Base-by-base conservation (phyloP, 1,284 basidiomycete species). In the Pseudozyma sp. region DNA sequence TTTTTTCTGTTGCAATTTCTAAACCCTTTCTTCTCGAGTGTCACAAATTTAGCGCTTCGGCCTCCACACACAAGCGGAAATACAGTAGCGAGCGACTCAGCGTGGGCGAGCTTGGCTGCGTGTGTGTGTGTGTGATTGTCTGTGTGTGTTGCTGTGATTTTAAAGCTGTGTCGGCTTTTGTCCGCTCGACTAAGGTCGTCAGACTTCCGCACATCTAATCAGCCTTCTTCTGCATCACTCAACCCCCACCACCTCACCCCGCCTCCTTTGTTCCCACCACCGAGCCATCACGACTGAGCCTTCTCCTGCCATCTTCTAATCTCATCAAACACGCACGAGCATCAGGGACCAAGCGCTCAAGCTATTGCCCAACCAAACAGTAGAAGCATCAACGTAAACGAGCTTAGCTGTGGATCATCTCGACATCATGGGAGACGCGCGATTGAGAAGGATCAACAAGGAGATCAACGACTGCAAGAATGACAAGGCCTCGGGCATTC, bases 401-500 rank as follows among this genome's bases (percentile, higher is more conserved):
- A 51, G n/a, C 52, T 16, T 1, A 44, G 43, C 35, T 31, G 21
- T 19, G 13, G 36, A 14, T 25, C 35, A 8, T 25, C 9, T 18
- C n/a, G 55, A 51, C 43, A 66, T 34, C 25, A 88, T 88, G 87
- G 86, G 87, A 16, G 93, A 96, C 85, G 93, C 95, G 59, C 88
- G 95, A 74, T 89, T 95, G 59, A 89, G 94, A 77, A 88, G 94
- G 80, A 92, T 97, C 39, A 93, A 93, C 86, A 96, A 95, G 87
- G 95, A 85, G 74, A 85, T 85, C 60, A 74, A 74, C 93, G 94
- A 96, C 86, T 96, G 94, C 89, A 93, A 94, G 87, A 94, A 92
- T 84, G 95, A 97, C 88, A 93, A 91, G 88, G 89, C 90, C 14
- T 94, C 93, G 36, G 90, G 90, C 66, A 93, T 97, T 83, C 88